These are phyloP conservation scores for Boletus rubropictus DNA, from an alignment of 768 basidiomycete genomes.

Conservation along the genomic window DNA sequence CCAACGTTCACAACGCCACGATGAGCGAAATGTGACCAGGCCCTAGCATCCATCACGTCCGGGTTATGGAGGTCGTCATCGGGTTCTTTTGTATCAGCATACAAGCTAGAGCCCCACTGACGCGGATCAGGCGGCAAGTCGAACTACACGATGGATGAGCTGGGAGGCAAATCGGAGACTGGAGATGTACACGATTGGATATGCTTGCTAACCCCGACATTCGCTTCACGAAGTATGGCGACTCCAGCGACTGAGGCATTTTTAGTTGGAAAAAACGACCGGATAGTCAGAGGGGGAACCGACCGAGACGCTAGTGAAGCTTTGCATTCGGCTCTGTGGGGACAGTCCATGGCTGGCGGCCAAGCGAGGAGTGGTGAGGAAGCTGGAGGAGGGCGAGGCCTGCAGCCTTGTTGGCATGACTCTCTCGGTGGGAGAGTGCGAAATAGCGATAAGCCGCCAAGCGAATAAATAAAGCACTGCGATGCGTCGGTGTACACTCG, in stretches of 20 bases:
- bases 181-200: conserved; percentile 38
- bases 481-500: too few relatives aligned
- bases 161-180: not conserved
- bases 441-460: not conserved
- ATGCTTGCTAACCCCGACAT: conserved; percentile 34
- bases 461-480: too few relatives aligned
- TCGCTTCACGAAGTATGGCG: conserved; percentile 39
- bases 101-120: conserved; percentile 58
- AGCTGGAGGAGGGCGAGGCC: conserved; percentile 5
- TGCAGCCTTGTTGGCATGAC: conserved; percentile 15
- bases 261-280: not conserved
- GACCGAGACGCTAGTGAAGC: conserved; percentile 25
- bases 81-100: conserved; percentile 48
- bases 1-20: conserved; percentile 70
- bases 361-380: conserved; percentile 6
- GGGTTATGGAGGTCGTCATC: conserved; percentile 77
- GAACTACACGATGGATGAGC: conserved; percentile 39
- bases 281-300: not conserved
- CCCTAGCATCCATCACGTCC: conserved; percentile 32
- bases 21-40: conserved; percentile 41
- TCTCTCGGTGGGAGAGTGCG: not conserved
- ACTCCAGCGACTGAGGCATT: conserved; percentile 19
- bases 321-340: conserved; percentile 20
- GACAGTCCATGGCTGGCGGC: conserved; percentile 8
- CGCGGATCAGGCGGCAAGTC: conserved; percentile 61